Base-by-base conservation (phyloP, 495 filamentous ascomycete genomes). In the Hypoxylon cercidicola region DNA sequence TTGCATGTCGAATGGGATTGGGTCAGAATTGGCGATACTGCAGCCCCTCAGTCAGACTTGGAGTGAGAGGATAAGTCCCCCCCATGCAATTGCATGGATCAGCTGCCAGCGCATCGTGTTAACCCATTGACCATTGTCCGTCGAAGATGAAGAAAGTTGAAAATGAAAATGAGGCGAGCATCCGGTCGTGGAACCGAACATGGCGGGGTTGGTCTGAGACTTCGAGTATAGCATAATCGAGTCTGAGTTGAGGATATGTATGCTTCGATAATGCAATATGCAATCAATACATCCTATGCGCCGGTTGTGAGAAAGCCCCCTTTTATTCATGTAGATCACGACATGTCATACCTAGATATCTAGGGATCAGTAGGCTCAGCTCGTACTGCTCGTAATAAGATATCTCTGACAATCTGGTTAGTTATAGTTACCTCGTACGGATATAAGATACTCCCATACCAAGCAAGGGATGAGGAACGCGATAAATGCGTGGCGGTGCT, bases 1-100 rank as follows among this genome's bases (percentile, higher is more conserved):
- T 62, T 63, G 65, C 60, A 68, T 63, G 65, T 55, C 15, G 55
- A 28, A 56, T 21, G 59, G 44, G 64, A 68, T 68, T 68, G 64
- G 64, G 20, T 55, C 57, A 68, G 54, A 63, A 63, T 56, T 63
- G 65, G 45, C 65, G 65, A 63, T 56, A 55, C 44, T 55, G 65
- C 65, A 68, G 50, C 13, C 55, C n/a, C 57, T 57, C 64, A 41
- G 53, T 61, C 35, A 68, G 64, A 63, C 25, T 68, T 63, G 65
- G 65, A 55, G 64, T 6, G 39, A 41, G 7, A 7, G 7, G 25
- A 7, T 28, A 21, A 51, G 28, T 32, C 30, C 41, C 6, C 52
- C 57, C 32, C 32, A 63, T 63, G 50, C 45, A 23, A 47, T 18
- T 55, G 28, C 65, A 68, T 63, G 54, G 64, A 19, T 55, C 39